phyloP scores from a whole-genome alignment of 441 rosid genomes.

The Manihot esculenta region DNA sequence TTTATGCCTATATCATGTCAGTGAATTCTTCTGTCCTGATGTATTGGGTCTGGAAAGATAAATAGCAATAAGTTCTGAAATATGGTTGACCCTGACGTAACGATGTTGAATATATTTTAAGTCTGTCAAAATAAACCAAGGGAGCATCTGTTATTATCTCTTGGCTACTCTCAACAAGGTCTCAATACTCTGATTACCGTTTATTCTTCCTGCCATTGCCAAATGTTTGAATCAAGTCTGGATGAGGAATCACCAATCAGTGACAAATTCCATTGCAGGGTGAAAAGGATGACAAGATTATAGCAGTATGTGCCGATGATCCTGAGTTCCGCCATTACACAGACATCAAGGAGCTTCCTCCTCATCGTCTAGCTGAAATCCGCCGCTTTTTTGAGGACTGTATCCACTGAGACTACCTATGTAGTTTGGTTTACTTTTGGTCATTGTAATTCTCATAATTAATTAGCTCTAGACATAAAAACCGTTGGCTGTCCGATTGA shows the following conservation, averaged over 20 bases:
- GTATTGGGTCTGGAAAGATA: not conserved
- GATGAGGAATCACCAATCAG: not conserved
- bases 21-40: constrained; percentile 2
- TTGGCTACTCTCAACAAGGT: not conserved
- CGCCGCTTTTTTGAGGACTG: constrained; percentile 99
- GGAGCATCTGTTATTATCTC: not conserved
- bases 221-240: not conserved
- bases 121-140: not conserved
- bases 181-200: not conserved
- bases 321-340: constrained; percentile 94
- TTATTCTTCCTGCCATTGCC: not conserved
- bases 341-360: constrained; percentile 94
- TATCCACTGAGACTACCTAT: constrained; percentile 42
- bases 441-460: not conserved
- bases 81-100: not conserved
- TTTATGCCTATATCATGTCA: constrained; percentile 2
- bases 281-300: constrained; percentile 95
- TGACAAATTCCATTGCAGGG: constrained; percentile 52
- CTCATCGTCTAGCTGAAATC: constrained; percentile 96
- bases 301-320: constrained; percentile 98
- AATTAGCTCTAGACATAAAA: not conserved
- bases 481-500: not conserved
- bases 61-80: not conserved
- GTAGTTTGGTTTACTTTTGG: constrained; percentile 18
- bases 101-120: not conserved